phyloP scores from a whole-genome alignment of 805 yeast genomes.

The Saccharomycopsis sp. region DNA sequence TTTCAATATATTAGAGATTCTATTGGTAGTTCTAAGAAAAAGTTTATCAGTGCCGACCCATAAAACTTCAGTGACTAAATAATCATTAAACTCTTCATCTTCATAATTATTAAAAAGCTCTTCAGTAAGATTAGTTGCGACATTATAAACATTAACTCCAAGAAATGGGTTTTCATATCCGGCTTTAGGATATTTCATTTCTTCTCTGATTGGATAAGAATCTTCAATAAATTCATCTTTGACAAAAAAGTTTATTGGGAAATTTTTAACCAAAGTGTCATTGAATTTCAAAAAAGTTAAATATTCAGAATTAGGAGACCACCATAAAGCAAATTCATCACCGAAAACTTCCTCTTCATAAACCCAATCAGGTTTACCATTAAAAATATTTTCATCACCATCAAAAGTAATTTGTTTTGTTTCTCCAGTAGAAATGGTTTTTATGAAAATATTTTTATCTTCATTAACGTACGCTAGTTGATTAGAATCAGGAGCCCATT shows the following conservation, averaged over 20 bases:
- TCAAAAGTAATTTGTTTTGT: conserved; percentile 34
- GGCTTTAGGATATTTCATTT: conserved; percentile 63
- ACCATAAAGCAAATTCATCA: conserved; percentile 54
- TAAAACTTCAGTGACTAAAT: conserved; percentile 53
- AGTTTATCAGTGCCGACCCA: conserved; percentile 55
- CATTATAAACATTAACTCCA: conserved; percentile 33
- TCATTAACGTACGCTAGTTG: conserved; percentile 52
- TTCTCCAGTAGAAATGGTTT: conserved; percentile 14
- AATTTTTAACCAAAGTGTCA: conserved; percentile 47
- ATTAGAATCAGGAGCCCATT: conserved; percentile 67
- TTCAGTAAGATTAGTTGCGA: conserved; percentile 25
- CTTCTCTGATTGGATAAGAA: conserved; percentile 36
- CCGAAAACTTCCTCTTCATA: conserved; percentile 72
- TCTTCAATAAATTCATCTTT: conserved; percentile 26
- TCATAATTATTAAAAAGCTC: conserved; percentile 34
- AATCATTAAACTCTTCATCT: conserved; percentile 27
- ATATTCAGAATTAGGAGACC: conserved; percentile 54
- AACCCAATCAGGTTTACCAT: conserved; percentile 77
- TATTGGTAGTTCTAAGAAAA: conserved; percentile 48
- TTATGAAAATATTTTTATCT: conserved; percentile 57
- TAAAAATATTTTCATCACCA: conserved; percentile 42
- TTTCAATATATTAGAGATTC: conserved; percentile 57
- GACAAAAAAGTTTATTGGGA: conserved; percentile 33
- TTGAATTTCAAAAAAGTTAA: conserved; percentile 46
- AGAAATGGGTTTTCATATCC: conserved; percentile 53